Base-by-base conservation (phyloP, 2,329 filamentous ascomycete species). In the Hypoxylon sp. region DNA sequence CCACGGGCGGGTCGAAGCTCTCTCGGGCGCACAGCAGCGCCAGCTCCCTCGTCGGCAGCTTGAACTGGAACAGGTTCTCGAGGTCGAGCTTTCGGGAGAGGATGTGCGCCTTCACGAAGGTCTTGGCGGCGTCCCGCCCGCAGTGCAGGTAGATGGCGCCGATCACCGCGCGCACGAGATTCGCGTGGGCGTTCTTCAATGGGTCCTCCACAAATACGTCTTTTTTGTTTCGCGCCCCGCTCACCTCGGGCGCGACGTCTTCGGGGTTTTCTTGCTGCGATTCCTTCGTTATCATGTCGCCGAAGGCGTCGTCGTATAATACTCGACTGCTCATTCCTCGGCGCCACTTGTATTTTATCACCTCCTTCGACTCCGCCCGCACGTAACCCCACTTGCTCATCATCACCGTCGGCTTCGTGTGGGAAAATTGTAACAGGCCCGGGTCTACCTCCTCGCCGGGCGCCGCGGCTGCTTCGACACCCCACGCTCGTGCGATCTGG, bases 371-470 rank as follows among this genome's bases (percentile, higher is more conserved):
- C 65, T 86, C 81, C 30, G 76, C 69, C 34, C 83, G 79, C 36
- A 75, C 72, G 60, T 74, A 82, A 30, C 76, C 80, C 76, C 75
- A 81, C 57, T 66, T 77, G 55, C 67, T 77, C 69, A 75, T 71
- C 38, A 74, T 67, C 15, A 76, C 66, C 13, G 78, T 76, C 11
- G 73, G 67, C 40, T 71, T 67, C 43, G 79, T 71, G 68, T 73
- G 73, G 73, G 75, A 75, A 78, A 91, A 96, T 69, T 97, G 94
- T 54, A 99, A 78, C 44, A 96, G 78, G 4, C 93, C 94, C 0
- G 92, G 87, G 69, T 99, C 94, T 47, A 97, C 92, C 74, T 97
- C 93, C 51, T 84, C 84, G 40, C 93, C 94, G 0, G 94, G 94
- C 13, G 85, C 87, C 7, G 89, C 90, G n/a, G 90, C 93, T 31